A percentile compares a stretch with the other conserved stretches of the same genome.
These are phyloP conservation scores for Parathielavia hyrcaniae DNA, from an alignment of 495 filamentous ascomycete species.

Conservation along the genomic window DNA sequence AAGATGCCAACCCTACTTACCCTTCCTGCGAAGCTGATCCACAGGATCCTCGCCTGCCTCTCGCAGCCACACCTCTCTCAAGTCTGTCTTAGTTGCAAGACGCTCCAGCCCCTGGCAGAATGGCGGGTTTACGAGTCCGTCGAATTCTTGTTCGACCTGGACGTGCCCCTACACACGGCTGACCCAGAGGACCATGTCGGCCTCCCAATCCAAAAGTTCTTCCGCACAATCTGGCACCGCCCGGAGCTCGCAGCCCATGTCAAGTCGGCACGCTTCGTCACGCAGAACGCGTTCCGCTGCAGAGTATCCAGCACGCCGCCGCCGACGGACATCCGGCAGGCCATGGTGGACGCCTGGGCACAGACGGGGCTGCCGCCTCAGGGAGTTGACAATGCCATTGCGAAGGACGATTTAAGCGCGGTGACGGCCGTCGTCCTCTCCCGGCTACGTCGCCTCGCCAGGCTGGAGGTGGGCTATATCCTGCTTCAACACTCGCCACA, in stretches of 20 bases:
- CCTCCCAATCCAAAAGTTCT: neutral
- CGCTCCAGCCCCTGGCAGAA: neutral
- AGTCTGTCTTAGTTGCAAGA: neutral
- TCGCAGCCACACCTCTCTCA: neutral
- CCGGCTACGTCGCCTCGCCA: neutral
- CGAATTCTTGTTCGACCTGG: neutral
- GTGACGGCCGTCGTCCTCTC: neutral
- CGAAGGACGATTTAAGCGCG: neutral
- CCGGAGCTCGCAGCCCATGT: neutral
- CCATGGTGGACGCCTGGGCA: neutral
- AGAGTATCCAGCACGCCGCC: neutral
- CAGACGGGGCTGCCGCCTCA: neutral
- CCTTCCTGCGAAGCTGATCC: neutral
- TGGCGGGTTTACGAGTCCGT: neutral
- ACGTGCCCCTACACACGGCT: neutral
- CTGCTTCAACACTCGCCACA: neutral
- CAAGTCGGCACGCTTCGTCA: neutral
- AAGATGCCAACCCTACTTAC: neutral
- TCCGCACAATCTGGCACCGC: neutral
- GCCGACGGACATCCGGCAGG: neutral
- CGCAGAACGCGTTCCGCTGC: neutral
- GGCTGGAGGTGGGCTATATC: neutral
- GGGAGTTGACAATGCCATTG: neutral
- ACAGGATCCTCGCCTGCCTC: neutral
- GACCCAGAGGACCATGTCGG: neutral